Conservation (phyloP, 1,139 yeast species). For the Lizanozyma gosingica region DNA sequence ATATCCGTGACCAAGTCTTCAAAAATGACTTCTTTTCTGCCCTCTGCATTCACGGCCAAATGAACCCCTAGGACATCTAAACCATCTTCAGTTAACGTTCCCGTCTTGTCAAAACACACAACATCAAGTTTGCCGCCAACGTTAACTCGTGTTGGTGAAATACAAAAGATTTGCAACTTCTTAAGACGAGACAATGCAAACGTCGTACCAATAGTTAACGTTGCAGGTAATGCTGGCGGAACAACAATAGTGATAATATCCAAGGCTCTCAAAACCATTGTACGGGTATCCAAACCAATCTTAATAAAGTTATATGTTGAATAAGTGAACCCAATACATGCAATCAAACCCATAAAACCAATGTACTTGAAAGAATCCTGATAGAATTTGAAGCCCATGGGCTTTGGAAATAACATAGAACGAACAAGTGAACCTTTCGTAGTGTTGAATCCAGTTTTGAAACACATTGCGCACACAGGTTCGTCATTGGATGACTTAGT, state of each 20-base stretch:
- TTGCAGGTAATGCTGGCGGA: conserved; percentile 98
- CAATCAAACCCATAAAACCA: conserved; percentile 87
- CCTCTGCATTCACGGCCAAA: conserved; percentile 42
- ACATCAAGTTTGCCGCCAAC: conserved; percentile 91
- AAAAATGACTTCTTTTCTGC: conserved; percentile 45
- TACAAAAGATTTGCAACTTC: conserved; percentile 66
- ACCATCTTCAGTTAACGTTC: conserved; percentile 95
- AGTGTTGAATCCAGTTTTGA: conserved; percentile 87
- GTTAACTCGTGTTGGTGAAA: conserved; percentile 87
- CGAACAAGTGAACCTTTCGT: conserved; percentile 93
- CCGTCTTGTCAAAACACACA: conserved; percentile 92
- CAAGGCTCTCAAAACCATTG: conserved; percentile 79
- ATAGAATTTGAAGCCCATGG: conserved; percentile 87
- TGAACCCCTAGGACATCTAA: conserved; percentile 87
- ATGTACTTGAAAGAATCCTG: conserved; percentile 91
- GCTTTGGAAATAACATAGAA: conserved; percentile 94
- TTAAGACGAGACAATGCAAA: conserved; percentile 78
- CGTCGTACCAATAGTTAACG: conserved; percentile 90
- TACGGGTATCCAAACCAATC: conserved; percentile 57
- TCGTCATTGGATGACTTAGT: conserved; percentile 63
- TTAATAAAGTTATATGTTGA: conserved; percentile 78
- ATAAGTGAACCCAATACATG: conserved; percentile 72
- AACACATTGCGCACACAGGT: conserved; percentile 81
- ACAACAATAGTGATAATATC: conserved; percentile 94
- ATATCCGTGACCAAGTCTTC: conserved; percentile 33